Conservation (phyloP, 345 rosid species). For the Trapa bicornis region DNA sequence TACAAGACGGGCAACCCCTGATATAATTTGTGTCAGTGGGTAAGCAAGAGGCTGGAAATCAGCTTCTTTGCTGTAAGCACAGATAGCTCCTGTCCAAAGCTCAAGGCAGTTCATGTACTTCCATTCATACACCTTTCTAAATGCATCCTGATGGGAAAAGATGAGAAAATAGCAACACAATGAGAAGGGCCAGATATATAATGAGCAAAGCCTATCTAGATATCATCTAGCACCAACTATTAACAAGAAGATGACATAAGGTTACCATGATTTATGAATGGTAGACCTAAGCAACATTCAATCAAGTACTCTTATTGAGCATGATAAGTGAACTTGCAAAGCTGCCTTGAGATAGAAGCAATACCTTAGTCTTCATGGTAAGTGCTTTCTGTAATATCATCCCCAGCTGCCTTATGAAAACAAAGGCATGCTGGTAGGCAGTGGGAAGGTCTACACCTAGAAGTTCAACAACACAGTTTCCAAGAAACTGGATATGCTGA, state of each 20-base stretch:
- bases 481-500: constrained; percentile 74
- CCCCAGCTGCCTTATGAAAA: constrained; percentile 77
- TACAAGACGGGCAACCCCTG: constrained; percentile 85
- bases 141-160: constrained; percentile 50
- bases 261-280: neutral
- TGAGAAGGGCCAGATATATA: neutral
- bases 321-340: neutral
- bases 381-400: constrained; percentile 78
- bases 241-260: neutral
- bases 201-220: neutral
- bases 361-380: constrained; percentile 82
- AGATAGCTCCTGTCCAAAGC: constrained; percentile 94
- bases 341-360: neutral
- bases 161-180: neutral
- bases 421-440: constrained; percentile 91
- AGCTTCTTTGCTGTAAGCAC: constrained; percentile 54
- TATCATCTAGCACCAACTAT: neutral
- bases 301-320: too few relatives aligned
- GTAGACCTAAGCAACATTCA: too few relatives aligned
- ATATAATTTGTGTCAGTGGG: constrained; percentile 75
- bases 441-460: constrained; percentile 71
- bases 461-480: constrained; percentile 75
- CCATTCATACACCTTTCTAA: constrained; percentile 92
- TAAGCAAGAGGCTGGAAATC: constrained; percentile 81
- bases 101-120: constrained; percentile 90